Evolutionary conservation across 129 eudicot species (phyloP).

Genomic region (Escallonia herrerae): DNA sequence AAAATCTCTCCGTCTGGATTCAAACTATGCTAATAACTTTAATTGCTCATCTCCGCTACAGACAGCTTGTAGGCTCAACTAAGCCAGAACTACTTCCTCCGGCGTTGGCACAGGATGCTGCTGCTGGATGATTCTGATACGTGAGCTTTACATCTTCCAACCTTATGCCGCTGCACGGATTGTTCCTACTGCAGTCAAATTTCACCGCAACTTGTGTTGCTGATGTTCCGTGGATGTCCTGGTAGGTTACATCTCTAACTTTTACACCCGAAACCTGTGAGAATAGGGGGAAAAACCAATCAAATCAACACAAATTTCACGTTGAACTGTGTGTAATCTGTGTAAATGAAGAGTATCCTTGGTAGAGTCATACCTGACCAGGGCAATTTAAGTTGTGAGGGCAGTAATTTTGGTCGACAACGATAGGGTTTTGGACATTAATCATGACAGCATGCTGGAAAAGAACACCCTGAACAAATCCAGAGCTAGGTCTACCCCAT

Average conservation of each 20-base stretch:
- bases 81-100: conserved; percentile 40
- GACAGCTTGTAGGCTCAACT: conserved; percentile 43
- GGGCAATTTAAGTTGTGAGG: conserved; percentile 40
- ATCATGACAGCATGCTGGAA: conserved; percentile 41
- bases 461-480: conserved; percentile 39
- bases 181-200: conserved; percentile 40
- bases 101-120: conserved; percentile 38
- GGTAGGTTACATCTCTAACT: conserved; percentile 41
- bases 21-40: too few relatives aligned
- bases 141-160: conserved; percentile 41
- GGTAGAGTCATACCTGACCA: conserved; percentile 22
- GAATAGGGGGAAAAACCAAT: background rate
- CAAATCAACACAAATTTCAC: too few relatives aligned
- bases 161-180: conserved; percentile 45
- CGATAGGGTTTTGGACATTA: conserved; percentile 47
- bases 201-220: conserved; percentile 52
- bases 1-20: too few relatives aligned
- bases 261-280: conserved; percentile 7
- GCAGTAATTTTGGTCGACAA: conserved; percentile 57
- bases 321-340: too few relatives aligned
- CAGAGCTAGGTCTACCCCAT: conserved; percentile 57
- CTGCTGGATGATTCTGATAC: conserved; percentile 21
- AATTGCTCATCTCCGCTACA: conserved; percentile 5
- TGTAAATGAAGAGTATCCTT: background rate
- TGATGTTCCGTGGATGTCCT: conserved; percentile 49